phyloP scores from a whole-genome alignment of 2,329 filamentous ascomycete species.

The Paraphoma sp. region DNA sequence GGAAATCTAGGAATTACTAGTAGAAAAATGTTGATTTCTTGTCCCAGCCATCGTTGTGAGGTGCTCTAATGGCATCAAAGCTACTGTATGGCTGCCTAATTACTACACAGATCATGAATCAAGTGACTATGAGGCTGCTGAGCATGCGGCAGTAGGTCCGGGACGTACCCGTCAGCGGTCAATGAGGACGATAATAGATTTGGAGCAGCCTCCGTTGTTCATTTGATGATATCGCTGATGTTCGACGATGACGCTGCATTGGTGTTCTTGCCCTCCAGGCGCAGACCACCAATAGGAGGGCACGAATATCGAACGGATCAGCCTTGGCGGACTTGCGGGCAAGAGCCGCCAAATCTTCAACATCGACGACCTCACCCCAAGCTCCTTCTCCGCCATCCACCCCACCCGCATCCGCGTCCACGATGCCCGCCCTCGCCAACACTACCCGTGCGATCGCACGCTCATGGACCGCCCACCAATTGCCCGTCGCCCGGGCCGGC shows the following conservation, averaged over 20 bases:
- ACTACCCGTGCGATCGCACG: slow-evolving; percentile 56
- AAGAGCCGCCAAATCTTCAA: slow-evolving; percentile 29
- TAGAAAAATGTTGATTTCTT: too few relatives aligned
- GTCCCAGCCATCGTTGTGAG: too few relatives aligned
- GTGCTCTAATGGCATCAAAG: too few relatives aligned
- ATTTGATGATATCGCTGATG: neutral
- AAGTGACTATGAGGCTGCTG: too few relatives aligned
- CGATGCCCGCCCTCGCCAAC: slow-evolving; percentile 58
- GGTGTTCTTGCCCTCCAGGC: neutral
- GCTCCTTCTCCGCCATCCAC: slow-evolving; percentile 25
- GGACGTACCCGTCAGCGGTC: too few relatives aligned
- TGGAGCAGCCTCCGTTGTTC: neutral
- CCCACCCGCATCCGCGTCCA: slow-evolving; percentile 41
- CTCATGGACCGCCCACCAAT: slow-evolving; percentile 54
- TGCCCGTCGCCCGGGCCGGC: slow-evolving; percentile 55
- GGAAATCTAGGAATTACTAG: too few relatives aligned
- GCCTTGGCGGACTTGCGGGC: neutral
- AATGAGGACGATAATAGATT: too few relatives aligned
- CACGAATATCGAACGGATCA: slow-evolving; percentile 5
- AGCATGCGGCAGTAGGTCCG: too few relatives aligned
- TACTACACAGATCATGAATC: too few relatives aligned
- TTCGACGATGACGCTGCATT: neutral
- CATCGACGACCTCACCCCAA: slow-evolving; percentile 24
- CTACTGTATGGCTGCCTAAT: too few relatives aligned
- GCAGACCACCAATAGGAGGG: neutral